Conservation (phyloP, 257 asterid genomes). For the Lantana camara region DNA sequence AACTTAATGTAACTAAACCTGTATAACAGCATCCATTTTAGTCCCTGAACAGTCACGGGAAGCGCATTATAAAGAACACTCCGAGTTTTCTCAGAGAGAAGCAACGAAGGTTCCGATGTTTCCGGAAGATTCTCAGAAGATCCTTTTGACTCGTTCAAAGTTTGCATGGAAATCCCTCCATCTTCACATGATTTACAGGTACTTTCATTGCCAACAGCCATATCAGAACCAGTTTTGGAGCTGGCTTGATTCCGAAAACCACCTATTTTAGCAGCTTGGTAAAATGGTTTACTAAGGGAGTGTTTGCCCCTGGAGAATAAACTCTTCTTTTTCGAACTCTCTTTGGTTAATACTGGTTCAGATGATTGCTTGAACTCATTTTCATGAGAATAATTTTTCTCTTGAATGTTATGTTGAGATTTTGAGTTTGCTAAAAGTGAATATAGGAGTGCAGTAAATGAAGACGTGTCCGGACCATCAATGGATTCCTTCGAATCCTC, state of each 20-base stretch:
- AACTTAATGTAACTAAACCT: conserved; percentile 45
- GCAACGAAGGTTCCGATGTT: conserved; percentile 85
- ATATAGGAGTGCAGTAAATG: conserved; percentile 80
- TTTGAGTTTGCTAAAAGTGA: conserved; percentile 78
- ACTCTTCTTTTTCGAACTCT: conserved; percentile 64
- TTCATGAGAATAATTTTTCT: conserved; percentile 33
- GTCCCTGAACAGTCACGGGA: conserved; percentile 82
- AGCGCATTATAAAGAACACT: conserved; percentile 58
- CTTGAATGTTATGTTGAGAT: conserved; percentile 40
- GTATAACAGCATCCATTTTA: conserved; percentile 87
- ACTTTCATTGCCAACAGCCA: conserved; percentile 41
- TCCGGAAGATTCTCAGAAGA: conserved; percentile 55
- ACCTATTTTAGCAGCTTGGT: conserved; percentile 67
- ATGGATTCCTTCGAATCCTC: conserved; percentile 51
- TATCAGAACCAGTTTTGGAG: conserved; percentile 53
- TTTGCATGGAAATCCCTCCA: conserved; percentile 54
- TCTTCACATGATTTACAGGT: conserved; percentile 34
- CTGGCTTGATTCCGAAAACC: conserved; percentile 64
- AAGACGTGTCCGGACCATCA: conserved; percentile 97
- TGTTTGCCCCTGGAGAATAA: conserved; percentile 75
- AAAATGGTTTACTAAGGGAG: conserved; percentile 63
- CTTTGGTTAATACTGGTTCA: conserved; percentile 50
- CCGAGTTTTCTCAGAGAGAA: conserved; percentile 78
- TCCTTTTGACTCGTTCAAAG: conserved; percentile 35
- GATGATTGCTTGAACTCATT: conserved; percentile 43